phyloP scores from a whole-genome alignment of 176 grass and related monocot genomes.

The Triticum dicoccoides region DNA sequence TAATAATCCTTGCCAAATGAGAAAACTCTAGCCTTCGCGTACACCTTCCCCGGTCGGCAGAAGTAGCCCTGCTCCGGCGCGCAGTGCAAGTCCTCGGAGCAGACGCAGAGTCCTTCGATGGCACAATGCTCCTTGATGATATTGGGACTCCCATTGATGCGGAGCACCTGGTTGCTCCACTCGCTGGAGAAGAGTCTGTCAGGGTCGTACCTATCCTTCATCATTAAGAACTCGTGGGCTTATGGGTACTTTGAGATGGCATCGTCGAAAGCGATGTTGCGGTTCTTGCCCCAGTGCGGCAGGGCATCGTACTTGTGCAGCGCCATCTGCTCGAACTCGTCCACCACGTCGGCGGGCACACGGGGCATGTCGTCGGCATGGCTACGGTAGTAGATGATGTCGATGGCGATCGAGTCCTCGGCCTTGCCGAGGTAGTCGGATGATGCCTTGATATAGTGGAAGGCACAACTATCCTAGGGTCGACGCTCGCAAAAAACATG shows the following conservation, averaged over 20 bases:
- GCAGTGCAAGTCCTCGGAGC: conserved; percentile 45
- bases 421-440: neutral
- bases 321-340: no score
- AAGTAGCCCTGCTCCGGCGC: conserved; percentile 38
- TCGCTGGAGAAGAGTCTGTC: conserved; percentile 67
- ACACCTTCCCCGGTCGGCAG: conserved; percentile 39
- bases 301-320: no score
- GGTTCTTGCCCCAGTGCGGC: no score
- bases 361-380: no score
- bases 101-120: conserved; percentile 51
- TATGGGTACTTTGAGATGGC: no score
- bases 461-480: no score
- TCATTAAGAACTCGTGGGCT: no score
- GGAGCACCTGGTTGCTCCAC: conserved; percentile 66
- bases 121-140: conserved; percentile 24
- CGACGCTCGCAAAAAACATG: no score
- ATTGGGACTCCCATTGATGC: conserved; percentile 17
- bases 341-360: no score
- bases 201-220: neutral
- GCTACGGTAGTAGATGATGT: no score
- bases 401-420: neutral
- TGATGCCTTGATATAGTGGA: neutral
- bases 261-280: no score
- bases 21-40: conserved; percentile 43
- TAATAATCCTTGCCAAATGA: no score